Base-by-base conservation (phyloP, 768 basidiomycete species). In the Termitomyces sp. region DNA sequence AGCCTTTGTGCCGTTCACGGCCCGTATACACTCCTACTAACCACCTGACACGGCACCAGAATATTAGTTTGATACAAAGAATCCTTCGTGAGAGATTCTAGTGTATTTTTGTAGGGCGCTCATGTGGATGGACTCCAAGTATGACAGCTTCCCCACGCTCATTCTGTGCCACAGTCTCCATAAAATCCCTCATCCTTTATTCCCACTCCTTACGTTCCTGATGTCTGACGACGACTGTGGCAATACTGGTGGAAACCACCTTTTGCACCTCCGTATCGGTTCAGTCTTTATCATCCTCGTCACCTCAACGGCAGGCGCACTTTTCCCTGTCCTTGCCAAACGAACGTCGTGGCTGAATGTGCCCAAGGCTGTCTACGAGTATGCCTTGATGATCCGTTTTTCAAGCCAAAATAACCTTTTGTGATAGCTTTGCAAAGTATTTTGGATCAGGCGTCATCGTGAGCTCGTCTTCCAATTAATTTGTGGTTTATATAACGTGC, bases 361-460 rank as follows among this genome's bases (percentile, higher is more conserved):
- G 3, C 89, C 88, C 12, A 79, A 76, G 46, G 53, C 66, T 33
- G 69, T 86, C 2, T 93, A 89, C 54, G 86, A 94, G 90, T 91
- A 50, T 29, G 87, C 69, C 1, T 35, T 31, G 40, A 42, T 36
- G 15, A 36, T 31, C 6, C 10, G 12, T 2, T 16, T 27, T 49
- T 32, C 36, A 27, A 2, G 18, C 22, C n/a, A n/a, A 13, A 16
- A 16, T 51, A 29, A 41, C 29, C 20, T 33, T 33, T 13, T 31
- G n/a, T 54, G 7, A 16, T n/a, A 89, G 88, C 47, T 90, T 93
- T 66, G 86, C 89, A 31, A 94, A 92, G 70, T 93, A 88, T 68
- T 94, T 95, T 69, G 93, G 93, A 27, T 92, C 90, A 12, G 93
- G 93, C 25, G 89, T 92, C 46, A 91, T 91, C 61, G 89, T 90